Evolutionary conservation across 495 filamentous ascomycete species (phyloP), one percentile per base, ranked within the genome.

Genomic region (Lasiosphaeria ovina): DNA sequence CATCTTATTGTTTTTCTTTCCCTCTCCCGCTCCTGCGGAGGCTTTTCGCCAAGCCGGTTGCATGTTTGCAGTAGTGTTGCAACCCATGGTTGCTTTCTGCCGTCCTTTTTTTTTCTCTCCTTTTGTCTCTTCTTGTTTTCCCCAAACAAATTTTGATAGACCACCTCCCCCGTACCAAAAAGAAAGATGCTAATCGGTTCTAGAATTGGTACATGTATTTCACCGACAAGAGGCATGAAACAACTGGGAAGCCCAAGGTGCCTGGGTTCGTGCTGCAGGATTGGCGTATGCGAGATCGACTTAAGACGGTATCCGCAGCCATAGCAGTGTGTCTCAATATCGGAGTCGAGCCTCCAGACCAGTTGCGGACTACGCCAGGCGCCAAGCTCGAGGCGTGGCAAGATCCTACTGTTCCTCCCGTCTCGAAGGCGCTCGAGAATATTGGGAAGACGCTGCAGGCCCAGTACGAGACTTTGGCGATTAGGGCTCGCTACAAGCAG

Each of bases 141-240:
- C 7, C 38, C 38, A 42, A 8, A 12, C 12, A 42, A 42, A 42
- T 42, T 42, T 42, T 42, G 12, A 42, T 8, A 42, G 38, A 42
- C 38, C 12, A 42, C 38, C 38, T 42, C 38, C 12, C 8, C 38
- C 12, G 7, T 12, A 42, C 7, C 38, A 14, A 8, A 42, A 42
- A 42, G 12, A 8, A 51, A 24, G 5, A 5, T 42, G 55, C 70
- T 74, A 63, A 51, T 38, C 3, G 3, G 11, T 38, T 51, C n/a
- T 74, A 92, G 87, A 86, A 83, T 60, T 98, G 96, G 83, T 97
- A 93, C 77, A 97, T 97, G 93, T 99, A 98, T 74, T 99, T 89
- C 71, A 96, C 92, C 51, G 94, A 98, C 71, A 98, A 98, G 72
- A 87, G 92, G 33, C 94, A 98, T 71, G 94, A 98, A 71, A 94